Conservation (phyloP, 2,329 filamentous ascomycete species). For the Paramyrothecium sp. region DNA sequence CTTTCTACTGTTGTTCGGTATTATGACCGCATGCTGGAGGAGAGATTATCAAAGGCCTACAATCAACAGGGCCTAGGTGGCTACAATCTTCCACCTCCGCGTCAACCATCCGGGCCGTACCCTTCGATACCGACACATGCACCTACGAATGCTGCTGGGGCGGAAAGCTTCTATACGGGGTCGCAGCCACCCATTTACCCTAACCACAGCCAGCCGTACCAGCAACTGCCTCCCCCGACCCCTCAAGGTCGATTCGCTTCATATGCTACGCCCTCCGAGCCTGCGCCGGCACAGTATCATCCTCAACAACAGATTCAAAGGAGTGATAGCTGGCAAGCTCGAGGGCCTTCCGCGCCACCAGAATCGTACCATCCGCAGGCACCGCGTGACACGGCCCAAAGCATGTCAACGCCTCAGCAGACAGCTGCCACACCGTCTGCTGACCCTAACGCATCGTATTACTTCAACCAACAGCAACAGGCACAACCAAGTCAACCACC, state of each 20-base stretch:
- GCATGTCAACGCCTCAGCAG: conserved; percentile 27
- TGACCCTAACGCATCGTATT: conserved; percentile 58
- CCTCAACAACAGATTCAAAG: conserved; percentile 45
- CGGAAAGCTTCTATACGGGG: conserved; percentile 81
- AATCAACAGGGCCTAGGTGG: conserved; percentile 72
- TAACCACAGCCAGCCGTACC: conserved; percentile 27
- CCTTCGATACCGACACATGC: conserved; percentile 63
- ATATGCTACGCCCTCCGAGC: conserved; percentile 40
- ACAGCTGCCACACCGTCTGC: conserved; percentile 24
- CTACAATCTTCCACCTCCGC: conserved; percentile 55
- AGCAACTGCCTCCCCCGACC: conserved; percentile 24
- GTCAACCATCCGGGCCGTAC: conserved; percentile 63
- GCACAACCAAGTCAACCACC: conserved; percentile 22
- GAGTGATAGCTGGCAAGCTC: conserved; percentile 50
- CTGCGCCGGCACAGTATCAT: conserved; percentile 41
- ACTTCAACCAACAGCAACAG: conserved; percentile 49
- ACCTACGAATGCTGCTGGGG: conserved; percentile 47
- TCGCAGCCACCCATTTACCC: conserved; percentile 56
- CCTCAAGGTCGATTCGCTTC: conserved; percentile 36
- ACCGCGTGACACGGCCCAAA: conserved; percentile 21
- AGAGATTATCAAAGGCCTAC: conserved; percentile 89
- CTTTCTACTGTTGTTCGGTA: conserved; percentile 94
- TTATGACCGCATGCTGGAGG: conserved; percentile 97
- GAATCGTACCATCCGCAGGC: conserved; percentile 25
- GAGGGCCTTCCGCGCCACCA: conserved; percentile 32